Conservation (phyloP, 2,329 filamentous ascomycete species). For the Didymellaceae sp. region DNA sequence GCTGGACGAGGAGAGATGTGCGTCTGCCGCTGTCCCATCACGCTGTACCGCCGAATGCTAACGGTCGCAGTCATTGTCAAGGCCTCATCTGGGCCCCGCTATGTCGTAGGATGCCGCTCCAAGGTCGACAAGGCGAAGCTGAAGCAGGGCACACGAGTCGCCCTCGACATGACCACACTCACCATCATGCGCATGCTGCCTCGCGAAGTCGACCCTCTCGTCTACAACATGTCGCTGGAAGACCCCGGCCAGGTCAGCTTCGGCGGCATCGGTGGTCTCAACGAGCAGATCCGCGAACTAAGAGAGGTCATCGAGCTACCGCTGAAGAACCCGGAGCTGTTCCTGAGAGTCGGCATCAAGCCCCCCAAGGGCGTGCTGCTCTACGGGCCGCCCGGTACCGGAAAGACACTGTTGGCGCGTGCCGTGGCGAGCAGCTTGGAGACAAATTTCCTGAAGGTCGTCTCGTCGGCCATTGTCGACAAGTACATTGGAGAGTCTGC, state of each 20-base stretch:
- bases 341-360: slow-evolving; percentile 96
- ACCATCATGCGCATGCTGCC: slow-evolving; percentile 99
- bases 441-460: slow-evolving; percentile 98
- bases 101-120: slow-evolving; percentile 96
- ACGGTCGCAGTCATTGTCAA: slow-evolving; percentile 84
- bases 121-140: slow-evolving; percentile 98
- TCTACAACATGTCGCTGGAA: slow-evolving; percentile 99
- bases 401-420: slow-evolving; percentile 92
- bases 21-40: slow-evolving; percentile 45
- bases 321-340: slow-evolving; percentile 97
- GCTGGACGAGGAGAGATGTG: slow-evolving; percentile 97
- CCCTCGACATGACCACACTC: slow-evolving; percentile 98
- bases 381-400: slow-evolving; percentile 95
- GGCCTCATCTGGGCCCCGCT: slow-evolving; percentile 94
- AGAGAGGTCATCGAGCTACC: slow-evolving; percentile 97
- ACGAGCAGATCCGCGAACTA: slow-evolving; percentile 97
- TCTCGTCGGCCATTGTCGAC: slow-evolving; percentile 98
- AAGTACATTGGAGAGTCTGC: slow-evolving; percentile 99
- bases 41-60: slow-evolving; percentile 8
- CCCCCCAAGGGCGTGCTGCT: slow-evolving; percentile 96
- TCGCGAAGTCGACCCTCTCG: slow-evolving; percentile 94
- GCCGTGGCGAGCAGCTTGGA: slow-evolving; percentile 96
- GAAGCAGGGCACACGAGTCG: slow-evolving; percentile 97
- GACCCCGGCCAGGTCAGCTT: slow-evolving; percentile 98
- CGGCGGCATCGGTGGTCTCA: slow-evolving; percentile 94